Percentiles rank a stretch among this genome's conserved stretches.
These are phyloP conservation scores for Pogostemon cablin DNA, from an alignment of 257 asterid genomes.

Conservation along the genomic window DNA sequence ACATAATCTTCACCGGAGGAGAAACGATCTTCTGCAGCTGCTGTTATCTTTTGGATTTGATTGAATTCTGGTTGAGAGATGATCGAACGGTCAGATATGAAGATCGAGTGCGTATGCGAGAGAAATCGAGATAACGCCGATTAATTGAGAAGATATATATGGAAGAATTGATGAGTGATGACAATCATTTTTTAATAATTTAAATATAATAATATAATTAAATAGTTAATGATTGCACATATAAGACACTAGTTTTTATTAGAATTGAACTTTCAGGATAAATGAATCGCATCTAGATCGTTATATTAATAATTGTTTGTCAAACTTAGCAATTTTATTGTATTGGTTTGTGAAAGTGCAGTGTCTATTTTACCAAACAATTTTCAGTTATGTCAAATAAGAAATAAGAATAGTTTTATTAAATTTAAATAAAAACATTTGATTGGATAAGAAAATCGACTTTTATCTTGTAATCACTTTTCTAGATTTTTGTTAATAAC, in stretches of 20 bases:
- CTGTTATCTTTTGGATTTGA: constrained; percentile 24
- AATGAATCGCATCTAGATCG: not conserved
- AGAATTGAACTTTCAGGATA: not conserved
- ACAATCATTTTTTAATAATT: not conserved
- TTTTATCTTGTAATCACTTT: no score
- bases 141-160: not conserved
- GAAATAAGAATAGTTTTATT: no score
- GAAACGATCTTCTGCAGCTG: constrained; percentile 13
- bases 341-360: no score
- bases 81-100: constrained; percentile 38
- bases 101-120: constrained; percentile 30
- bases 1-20: constrained; percentile 39
- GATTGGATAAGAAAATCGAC: no score
- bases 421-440: no score
- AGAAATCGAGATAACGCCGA: not conserved
- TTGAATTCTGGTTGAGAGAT: not conserved
- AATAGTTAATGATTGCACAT: not conserved
- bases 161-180: not conserved
- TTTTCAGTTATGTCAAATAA: no score
- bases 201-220: not conserved
- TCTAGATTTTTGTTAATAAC: no score
- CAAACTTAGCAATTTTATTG: no score
- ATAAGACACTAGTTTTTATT: not conserved
- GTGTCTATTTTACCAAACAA: no score
- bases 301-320: no score